Conservation (phyloP, 257 asterid species). For the Echites panduratus region DNA sequence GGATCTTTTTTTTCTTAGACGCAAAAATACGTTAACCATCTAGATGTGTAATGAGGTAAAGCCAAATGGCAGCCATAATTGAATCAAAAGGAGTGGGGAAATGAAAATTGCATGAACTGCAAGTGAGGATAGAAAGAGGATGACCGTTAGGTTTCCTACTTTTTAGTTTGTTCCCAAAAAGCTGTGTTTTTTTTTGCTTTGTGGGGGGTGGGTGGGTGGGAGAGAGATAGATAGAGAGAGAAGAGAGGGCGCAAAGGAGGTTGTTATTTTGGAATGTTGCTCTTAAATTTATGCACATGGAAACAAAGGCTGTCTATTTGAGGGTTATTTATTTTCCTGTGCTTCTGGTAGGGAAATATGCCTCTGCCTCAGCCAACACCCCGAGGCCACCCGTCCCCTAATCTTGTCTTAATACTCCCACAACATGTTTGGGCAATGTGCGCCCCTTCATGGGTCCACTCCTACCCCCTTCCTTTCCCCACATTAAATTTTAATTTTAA, state of each 20-base stretch:
- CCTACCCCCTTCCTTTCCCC: constrained; percentile 4
- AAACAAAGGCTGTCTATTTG: constrained; percentile 33
- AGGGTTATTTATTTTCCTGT: constrained; percentile 23
- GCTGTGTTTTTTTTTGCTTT: not conserved
- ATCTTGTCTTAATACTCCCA: constrained; percentile 49
- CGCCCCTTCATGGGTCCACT: constrained; percentile 38
- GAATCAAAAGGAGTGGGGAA: not conserved
- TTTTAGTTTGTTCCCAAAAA: constrained; percentile 12
- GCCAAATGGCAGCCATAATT: too few relatives aligned
- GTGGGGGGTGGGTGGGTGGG: not conserved
- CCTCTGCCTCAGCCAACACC: constrained; percentile 27
- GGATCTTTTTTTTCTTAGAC: too few relatives aligned
- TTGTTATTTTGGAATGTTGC: constrained; percentile 34
- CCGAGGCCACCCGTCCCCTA: constrained; percentile 21
- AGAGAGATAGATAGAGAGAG: constrained; percentile 4
- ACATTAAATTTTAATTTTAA: not conserved
- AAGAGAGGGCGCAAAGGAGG: constrained; percentile 13
- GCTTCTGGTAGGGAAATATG: constrained; percentile 42
- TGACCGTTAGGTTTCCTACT: not conserved
- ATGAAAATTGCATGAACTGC: not conserved
- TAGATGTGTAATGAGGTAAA: too few relatives aligned
- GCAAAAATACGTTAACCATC: too few relatives aligned
- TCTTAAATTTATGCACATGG: constrained; percentile 49
- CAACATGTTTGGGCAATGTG: constrained; percentile 45
- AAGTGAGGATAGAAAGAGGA: not conserved